Percentiles rank a stretch among this genome's conserved stretches.
Evolutionary conservation across 306 rosid genomes (phyloP).

Genomic region (Glycine soja): DNA sequence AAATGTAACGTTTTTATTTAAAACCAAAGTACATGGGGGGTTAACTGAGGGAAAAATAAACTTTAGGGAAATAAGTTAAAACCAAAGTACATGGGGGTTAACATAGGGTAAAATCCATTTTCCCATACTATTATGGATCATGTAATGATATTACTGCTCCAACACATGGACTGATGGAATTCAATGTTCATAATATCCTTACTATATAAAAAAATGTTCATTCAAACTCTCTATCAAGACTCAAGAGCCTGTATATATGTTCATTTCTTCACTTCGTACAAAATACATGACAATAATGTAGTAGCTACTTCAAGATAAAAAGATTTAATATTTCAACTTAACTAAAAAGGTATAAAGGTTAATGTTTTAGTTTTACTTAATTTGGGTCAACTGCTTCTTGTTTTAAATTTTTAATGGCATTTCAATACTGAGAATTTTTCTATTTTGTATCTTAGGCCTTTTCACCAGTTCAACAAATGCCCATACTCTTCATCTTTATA

Average conservation of each 20-base stretch:
- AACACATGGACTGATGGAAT: background rate
- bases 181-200: slow-evolving; percentile 10
- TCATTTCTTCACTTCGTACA: slow-evolving; percentile 15
- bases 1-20: background rate
- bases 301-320: slow-evolving; percentile 24
- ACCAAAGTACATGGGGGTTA: background rate
- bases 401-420: slow-evolving; percentile 30
- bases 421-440: background rate
- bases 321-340: background rate
- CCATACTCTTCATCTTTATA: slow-evolving; percentile 20
- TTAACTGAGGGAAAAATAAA: background rate
- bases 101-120: background rate
- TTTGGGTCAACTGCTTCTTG: slow-evolving; percentile 32
- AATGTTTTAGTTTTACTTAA: background rate
- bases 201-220: background rate
- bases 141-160: slow-evolving; percentile 9
- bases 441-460: slow-evolving; percentile 27
- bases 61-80: slow-evolving; percentile 7
- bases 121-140: slow-evolving; percentile 2
- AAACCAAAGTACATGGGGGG: slow-evolving; percentile 5
- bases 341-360: slow-evolving; percentile 3
- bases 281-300: slow-evolving; percentile 18
- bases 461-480: slow-evolving; percentile 9
- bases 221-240: background rate
- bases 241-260: slow-evolving; percentile 4